Evolutionary conservation across 371 early-diverging fungal genomes (phyloP).

Genomic region (Syncephalastrum racemosum): DNA sequence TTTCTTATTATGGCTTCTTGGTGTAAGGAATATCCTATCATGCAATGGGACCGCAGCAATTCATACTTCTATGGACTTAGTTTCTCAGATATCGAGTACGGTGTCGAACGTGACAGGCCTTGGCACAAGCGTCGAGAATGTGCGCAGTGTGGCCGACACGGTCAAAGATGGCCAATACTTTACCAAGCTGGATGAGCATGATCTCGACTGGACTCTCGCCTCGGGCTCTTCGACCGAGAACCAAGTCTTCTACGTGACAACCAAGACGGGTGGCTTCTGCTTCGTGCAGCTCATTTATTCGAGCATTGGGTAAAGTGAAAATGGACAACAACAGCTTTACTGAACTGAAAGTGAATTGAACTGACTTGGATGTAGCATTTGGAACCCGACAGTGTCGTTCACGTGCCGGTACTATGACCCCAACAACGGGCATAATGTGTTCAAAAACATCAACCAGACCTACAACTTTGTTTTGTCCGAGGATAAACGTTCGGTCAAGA

Average conservation of each 20-base stretch:
- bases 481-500: conserved; percentile 72
- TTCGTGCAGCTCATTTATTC: conserved; percentile 88
- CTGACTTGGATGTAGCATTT: conserved; percentile 17
- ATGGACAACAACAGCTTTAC: background rate
- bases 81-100: conserved; percentile 50
- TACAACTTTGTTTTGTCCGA: conserved; percentile 62
- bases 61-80: conserved; percentile 14
- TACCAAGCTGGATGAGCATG: conserved; percentile 57
- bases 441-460: conserved; percentile 72
- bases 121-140: conserved; percentile 28
- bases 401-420: conserved; percentile 76
- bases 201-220: conserved; percentile 73
- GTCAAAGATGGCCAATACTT: conserved; percentile 57
- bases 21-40: conserved; percentile 19
- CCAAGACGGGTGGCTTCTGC: conserved; percentile 72
- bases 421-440: conserved; percentile 58
- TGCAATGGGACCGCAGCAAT: background rate
- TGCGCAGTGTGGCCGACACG: conserved; percentile 56
- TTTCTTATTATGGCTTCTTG: conserved; percentile 29
- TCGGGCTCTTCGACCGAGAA: conserved; percentile 84
- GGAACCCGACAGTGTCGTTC: conserved; percentile 74
- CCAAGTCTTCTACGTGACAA: conserved; percentile 83
- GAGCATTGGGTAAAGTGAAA: conserved; percentile 65
- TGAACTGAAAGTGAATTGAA: background rate
- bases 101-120: conserved; percentile 48